These are phyloP conservation scores for Sarocladium brachiariae DNA, from an alignment of 2,329 filamentous ascomycete genomes.

Conservation along the genomic window DNA sequence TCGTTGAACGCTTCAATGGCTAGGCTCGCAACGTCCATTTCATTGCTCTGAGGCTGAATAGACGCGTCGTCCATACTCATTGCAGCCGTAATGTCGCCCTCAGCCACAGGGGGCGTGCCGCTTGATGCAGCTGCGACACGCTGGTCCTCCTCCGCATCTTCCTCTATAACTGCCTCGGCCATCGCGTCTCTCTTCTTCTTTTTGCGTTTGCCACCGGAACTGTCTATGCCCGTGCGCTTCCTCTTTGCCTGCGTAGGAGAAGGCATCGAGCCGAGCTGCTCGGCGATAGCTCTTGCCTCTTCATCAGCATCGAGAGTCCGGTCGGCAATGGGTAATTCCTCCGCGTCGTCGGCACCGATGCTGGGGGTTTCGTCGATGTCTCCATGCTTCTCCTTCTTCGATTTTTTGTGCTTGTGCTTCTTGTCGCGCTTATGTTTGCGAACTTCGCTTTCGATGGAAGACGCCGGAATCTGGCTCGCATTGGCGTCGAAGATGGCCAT, in stretches of 20 bases:
- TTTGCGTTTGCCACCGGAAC: slow-evolving; percentile 3
- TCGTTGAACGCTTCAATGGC: slow-evolving; percentile 29
- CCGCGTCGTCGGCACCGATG: neutral
- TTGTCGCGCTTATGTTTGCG: slow-evolving; percentile 9
- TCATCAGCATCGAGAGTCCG: slow-evolving; percentile 5
- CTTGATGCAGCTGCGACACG: slow-evolving; percentile 4
- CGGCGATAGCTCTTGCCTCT: slow-evolving; percentile 5
- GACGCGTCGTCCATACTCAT: slow-evolving; percentile 3
- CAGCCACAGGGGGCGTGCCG: neutral
- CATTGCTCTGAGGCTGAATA: slow-evolving; percentile 5
- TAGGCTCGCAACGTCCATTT: slow-evolving; percentile 17
- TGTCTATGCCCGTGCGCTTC: neutral
- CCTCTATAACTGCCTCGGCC: neutral
- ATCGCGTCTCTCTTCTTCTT: slow-evolving; percentile 4
- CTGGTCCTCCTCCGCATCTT: neutral
- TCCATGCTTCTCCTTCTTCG: slow-evolving; percentile 21
- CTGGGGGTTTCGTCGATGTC: slow-evolving; percentile 10
- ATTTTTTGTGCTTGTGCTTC: slow-evolving; percentile 26
- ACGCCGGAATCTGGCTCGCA: slow-evolving; percentile 18
- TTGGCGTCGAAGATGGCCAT: slow-evolving; percentile 6
- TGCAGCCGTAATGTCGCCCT: neutral
- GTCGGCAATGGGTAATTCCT: neutral
- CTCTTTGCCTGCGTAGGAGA: neutral
- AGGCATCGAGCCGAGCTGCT: slow-evolving; percentile 4
- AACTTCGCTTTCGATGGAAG: neutral